Conservation (phyloP, 2,329 filamentous ascomycete species). For the Ophiostoma sp. region DNA sequence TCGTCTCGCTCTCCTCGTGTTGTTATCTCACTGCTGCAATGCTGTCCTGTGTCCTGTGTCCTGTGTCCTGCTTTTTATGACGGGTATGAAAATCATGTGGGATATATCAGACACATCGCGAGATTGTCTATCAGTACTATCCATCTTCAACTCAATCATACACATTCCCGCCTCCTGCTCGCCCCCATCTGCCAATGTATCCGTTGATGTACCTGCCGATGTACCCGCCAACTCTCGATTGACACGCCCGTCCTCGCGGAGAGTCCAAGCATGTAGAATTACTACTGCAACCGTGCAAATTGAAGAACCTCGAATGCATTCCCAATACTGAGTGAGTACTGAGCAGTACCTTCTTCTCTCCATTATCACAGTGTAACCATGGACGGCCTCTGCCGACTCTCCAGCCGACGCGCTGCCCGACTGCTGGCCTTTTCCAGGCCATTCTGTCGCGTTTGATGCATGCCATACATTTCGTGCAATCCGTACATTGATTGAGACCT, state of each 20-base stretch:
- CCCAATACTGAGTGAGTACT: not conserved
- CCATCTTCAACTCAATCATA: not conserved
- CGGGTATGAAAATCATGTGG: not conserved
- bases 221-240: constrained; percentile 6
- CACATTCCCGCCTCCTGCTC: not conserved
- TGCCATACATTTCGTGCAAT: not conserved
- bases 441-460: not conserved
- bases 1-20: constrained; percentile 1
- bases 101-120: not conserved
- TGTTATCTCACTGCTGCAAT: not conserved
- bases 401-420: not conserved
- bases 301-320: not conserved
- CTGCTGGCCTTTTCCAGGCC: not conserved
- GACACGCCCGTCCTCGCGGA: not conserved
- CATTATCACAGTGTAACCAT: not conserved
- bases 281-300: not conserved
- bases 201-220: not conserved
- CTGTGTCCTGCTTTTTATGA: not conserved
- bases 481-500: too few relatives aligned
- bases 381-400: not conserved
- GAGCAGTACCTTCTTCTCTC: too few relatives aligned
- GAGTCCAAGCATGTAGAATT: not conserved
- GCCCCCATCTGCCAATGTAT: not conserved
- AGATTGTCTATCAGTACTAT: not conserved
- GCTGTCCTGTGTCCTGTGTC: not conserved